Conservation (phyloP, 805 yeast genomes). For the Torulaspora gathmanii region DNA sequence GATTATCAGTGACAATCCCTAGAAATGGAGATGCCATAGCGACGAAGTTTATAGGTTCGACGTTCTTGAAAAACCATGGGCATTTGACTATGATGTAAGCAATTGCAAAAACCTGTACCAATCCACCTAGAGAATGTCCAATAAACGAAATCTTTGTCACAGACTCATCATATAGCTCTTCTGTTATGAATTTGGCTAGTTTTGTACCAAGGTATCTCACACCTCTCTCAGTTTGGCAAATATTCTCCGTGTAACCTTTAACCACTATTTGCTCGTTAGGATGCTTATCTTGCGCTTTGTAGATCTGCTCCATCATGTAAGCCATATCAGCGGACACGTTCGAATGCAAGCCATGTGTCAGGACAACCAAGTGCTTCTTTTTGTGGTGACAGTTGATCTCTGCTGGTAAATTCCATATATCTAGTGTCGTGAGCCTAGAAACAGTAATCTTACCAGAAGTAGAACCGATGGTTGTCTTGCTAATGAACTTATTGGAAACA, state of each 20-base stretch:
- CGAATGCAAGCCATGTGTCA: constrained; percentile 77
- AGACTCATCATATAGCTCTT: constrained; percentile 41
- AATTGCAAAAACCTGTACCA: constrained; percentile 70
- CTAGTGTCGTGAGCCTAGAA: constrained; percentile 51
- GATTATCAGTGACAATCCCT: constrained; percentile 75
- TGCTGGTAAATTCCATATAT: constrained; percentile 65
- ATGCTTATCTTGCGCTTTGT: constrained; percentile 38
- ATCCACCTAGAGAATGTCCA: constrained; percentile 78
- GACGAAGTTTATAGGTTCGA: constrained; percentile 63
- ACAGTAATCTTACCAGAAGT: constrained; percentile 42
- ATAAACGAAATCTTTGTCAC: constrained; percentile 60
- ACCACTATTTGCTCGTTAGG: constrained; percentile 49
- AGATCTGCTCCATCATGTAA: constrained; percentile 66
- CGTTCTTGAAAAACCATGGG: constrained; percentile 60
- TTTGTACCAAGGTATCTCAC: constrained; percentile 67
- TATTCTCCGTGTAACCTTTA: constrained; percentile 64
- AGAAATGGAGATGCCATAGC: constrained; percentile 70
- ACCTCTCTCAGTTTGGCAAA: constrained; percentile 76
- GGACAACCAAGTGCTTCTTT: constrained; percentile 56
- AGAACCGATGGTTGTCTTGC: constrained; percentile 30
- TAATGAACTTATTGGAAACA: constrained; percentile 21
- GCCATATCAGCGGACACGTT: constrained; percentile 72
- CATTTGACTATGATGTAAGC: constrained; percentile 64
- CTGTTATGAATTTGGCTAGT: constrained; percentile 60
- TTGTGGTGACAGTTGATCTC: constrained; percentile 34